phyloP scores from a whole-genome alignment of 2,329 filamentous ascomycete genomes.

The Pseudogymnoascus sp. region DNA sequence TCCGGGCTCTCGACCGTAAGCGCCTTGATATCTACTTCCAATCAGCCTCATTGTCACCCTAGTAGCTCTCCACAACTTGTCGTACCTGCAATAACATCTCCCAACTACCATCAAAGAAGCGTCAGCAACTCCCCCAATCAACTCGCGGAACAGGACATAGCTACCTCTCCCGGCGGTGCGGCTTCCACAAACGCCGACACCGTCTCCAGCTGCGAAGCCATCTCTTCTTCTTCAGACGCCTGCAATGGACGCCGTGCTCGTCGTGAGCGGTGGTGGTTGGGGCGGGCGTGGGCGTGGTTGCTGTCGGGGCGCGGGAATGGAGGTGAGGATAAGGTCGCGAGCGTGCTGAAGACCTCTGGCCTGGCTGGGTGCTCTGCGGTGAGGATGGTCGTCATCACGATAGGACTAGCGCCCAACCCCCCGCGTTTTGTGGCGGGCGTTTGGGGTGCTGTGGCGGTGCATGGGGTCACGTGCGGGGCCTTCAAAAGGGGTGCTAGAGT shows the following conservation, averaged over 20 bases:
- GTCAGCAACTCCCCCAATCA: not conserved
- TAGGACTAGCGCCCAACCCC: constrained; percentile 4
- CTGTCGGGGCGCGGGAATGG: not conserved
- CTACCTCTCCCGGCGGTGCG: constrained; percentile 92
- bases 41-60: not conserved
- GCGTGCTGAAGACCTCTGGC: constrained; percentile 1
- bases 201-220: constrained; percentile 42
- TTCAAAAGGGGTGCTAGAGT: not conserved
- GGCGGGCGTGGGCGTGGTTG: constrained; percentile 11
- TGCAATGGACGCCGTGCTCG: not conserved
- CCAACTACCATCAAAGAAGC: constrained; percentile 14
- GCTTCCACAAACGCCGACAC: constrained; percentile 85
- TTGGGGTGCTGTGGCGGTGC: not conserved
- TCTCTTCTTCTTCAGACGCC: constrained; percentile 10
- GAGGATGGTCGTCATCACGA: not conserved
- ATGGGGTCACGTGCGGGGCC: not conserved
- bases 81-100: constrained; percentile 21
- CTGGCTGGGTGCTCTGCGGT: not conserved
- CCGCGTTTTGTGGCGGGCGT: constrained; percentile 3
- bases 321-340: not conserved
- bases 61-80: not conserved
- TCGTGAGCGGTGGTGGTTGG: constrained; percentile 13
- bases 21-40: constrained; percentile 70
- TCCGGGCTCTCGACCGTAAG: constrained; percentile 63
- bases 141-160: constrained; percentile 20